Evolutionary conservation across 116 monocot genomes (phyloP), one percentile per base, ranked within the genome.

Genomic region (Trichopus zeylanicus): DNA sequence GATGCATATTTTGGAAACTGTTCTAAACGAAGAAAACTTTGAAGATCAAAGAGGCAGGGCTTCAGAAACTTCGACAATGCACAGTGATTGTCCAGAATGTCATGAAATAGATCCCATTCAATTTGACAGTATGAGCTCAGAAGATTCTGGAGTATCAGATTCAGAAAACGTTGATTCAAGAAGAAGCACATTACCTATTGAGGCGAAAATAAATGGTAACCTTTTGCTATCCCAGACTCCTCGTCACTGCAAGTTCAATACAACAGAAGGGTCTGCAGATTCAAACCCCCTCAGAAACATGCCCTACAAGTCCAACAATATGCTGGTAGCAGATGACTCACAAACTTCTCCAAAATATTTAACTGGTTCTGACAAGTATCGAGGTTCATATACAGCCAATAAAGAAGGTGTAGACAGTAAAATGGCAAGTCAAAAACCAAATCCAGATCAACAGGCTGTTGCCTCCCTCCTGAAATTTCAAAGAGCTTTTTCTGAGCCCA

Each of bases 51-150:
- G 49, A 62, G 5, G 16, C 3, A n/a, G 20, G n/a, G 27, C 5
- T 62, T 21, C 42, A 10, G 33, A 48, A 59, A 55, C 5, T 38
- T 51, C 72, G 58, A 67, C 2, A 32, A 70, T 65, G 31, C 11
- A 22, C 8, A 53, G 59, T 13, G 53, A 73, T 8, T 33, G 64
- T 56, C 53, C 59, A 47, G 72, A 78, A 39, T 77, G 63, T 29
- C 72, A 64, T 62, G 81, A 82, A 46, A 57, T 64, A 46, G 76
- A 82, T 63, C 55, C 64, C 34, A 63, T 77, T 66, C 64, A 56
- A 9, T 73, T 73, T 60, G 69, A 72, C 39, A 30, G 48, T 42
- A 46, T 55, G 34, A 76, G 71, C 60, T 81, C 75, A 64, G 71
- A 71, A 39, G 60, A 60, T 20, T 74, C 69, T 55, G 63, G 55